Base-by-base conservation (phyloP, 2,329 filamentous ascomycete species). In the Cytospora chrysosperma region DNA sequence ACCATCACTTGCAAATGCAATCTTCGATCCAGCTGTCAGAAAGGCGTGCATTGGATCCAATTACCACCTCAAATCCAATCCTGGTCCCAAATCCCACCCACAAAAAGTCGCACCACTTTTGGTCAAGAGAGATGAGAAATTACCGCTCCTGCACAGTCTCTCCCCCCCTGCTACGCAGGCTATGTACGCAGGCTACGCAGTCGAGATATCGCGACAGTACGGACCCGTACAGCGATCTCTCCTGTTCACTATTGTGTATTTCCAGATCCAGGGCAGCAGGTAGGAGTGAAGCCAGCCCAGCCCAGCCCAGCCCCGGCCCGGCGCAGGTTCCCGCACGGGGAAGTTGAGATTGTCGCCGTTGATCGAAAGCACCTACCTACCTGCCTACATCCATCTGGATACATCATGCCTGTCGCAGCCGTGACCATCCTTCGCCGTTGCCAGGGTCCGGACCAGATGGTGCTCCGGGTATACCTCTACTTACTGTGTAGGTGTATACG, bases 31-130 rank as follows among this genome's bases (percentile, higher is more conserved):
- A 67, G 61, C 65, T 63, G 53, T 65, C 61, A 65, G 59, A 65
- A 59, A 62, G 63, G 53, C 63, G 57, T 57, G 56, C 50, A 27
- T 63, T 43, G 54, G 53, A 57, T 57, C 68, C 68, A 67, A 67
- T 69, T 54, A 68, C 63, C 64, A 52, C 62, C 55, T 63, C 58
- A 50, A 47, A 13, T 21, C 5, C n/a, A 43, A 24, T 43, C 62
- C 37, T 56, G 40, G 43, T 40, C 63, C 52, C 55, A 40, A 40
- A 37, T 57, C 51, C 40, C 63, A 66, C 59, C 61, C 61, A 60
- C 64, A 49, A 69, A 67, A 68, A 69, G 63, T 68, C 62, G 67
- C 65, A 69, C 64, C 68, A 69, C 69, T 67, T 64, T 30, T 64
- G 34, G 59, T 53, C 55, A 59, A 61, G 56, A 63, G 64, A 67